Evolutionary conservation across 1,139 yeast genomes (phyloP), one percentile per base, ranked within the genome.

Genomic region (Diutina sp.): DNA sequence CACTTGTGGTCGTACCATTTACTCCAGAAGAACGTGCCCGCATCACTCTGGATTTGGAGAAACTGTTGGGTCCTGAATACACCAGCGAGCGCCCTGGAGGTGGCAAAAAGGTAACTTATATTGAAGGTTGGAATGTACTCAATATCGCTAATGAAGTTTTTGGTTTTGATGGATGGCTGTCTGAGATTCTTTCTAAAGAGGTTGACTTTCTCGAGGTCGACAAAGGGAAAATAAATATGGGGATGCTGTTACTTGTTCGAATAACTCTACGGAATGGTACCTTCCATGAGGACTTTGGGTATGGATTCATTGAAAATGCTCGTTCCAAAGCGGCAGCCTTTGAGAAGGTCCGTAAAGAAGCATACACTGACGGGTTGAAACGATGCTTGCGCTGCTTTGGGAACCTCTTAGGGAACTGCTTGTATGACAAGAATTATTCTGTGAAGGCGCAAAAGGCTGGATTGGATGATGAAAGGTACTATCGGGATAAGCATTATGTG

Each of bases 51-150:
- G 72, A 75, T 21, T 69, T 87, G 50, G 83, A 82, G 60, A 82
- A 79, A 62, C 83, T 83, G 35, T 73, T 90, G 44, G 99, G 99
- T 0, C 97, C 98, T 0, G 98, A 91, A 68, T 91, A 83, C 65
- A 84, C 93, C 41, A 84, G 96, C 48, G 81, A 82, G 55, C 77
- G 98, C 50, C 85, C 91, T 2, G 95, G 91, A 1, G 90, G 85
- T 32, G 90, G 90, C 2, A 84, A 86, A 7, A 76, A 76, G 51
- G 89, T 87, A 5, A 83, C 87, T 1, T 87, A 87, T 63, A 77
- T 87, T 38, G 93, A 86, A 69, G 95, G 95, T 0, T 86, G 91
- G 90, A 84, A 81, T 64, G 91, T 87, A 2, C 77, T 87, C 51
- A 85, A 85, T 65, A 69, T 87, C 54, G 95, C 95, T 16, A 87